Base-by-base conservation (phyloP, 139 green algal species). In the Asterochloris erici region DNA sequence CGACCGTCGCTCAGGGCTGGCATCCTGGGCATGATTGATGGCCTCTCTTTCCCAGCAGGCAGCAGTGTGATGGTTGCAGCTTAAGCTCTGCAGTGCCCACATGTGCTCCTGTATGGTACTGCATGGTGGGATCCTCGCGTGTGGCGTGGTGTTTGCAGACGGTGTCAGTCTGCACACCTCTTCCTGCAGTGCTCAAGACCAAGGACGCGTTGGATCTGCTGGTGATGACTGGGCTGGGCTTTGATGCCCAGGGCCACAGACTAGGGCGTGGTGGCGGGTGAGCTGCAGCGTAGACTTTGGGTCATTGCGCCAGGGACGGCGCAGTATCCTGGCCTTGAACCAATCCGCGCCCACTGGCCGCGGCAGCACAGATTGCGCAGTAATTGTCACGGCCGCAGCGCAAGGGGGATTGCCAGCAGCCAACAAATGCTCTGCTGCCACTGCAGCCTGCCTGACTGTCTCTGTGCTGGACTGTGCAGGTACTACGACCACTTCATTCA, bases 201-300 rank as follows among this genome's bases (percentile, higher is more conserved):
- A 27, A 74, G 66, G 38, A 78, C 47, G 82, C 81, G 0, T 76
- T 96, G 61, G 91, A 97, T 74, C 24, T 96, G 75, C 68, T 97
- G 19, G n/a, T 97, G 28, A 90, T 97, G 86, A 93, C 94, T 10
- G 94, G 94, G 11, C 83, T 97, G 75, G 93, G 87, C 0, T 97
- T 97, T 84, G 91, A 94, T 81, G 76, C 14, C 0, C 17, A 14
- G 0, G 93, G 94, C 0, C 79, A 84, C 0, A 79, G 94, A 13
- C 87, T 96, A 26, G 94, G 94, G 0, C 63, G 94, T 17, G 94
- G 93, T 9, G 94, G 94, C 12, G 94, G 94, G 87, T 94, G 69
- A 79, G 88, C 9, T 27, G 47, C n/a, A 23, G 12, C 0, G 12
- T 11, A 10, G 9, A 24, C 1, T 14, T 16, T 54, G 16, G 23